Percentiles rank a stretch among this genome's conserved stretches.
Conservation (phyloP, 441 rosid genomes). For the Euphorbia celastroides region DNA sequence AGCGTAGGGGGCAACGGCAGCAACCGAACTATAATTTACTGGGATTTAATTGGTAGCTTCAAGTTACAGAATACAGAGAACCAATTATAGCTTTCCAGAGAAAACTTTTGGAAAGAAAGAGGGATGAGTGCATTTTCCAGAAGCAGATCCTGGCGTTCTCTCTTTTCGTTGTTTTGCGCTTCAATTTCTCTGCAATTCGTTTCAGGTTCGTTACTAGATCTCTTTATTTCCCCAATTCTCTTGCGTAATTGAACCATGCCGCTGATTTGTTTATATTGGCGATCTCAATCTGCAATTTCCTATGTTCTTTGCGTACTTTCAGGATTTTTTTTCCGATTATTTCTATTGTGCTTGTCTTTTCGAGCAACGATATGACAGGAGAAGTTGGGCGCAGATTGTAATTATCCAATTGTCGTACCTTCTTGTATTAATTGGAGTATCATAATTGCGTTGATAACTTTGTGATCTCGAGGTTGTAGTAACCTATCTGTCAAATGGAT, state of each 20-base stretch:
- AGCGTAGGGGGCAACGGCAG: constrained; percentile 4
- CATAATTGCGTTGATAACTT: background rate
- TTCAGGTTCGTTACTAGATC: constrained; percentile 46
- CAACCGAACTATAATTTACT: background rate
- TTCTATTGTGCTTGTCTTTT: background rate
- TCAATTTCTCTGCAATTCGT: constrained; percentile 46
- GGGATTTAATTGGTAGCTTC: background rate
- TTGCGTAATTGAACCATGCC: background rate
- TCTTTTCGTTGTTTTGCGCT: constrained; percentile 38
- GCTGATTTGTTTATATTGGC: background rate
- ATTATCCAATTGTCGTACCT: background rate
- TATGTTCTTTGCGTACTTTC: background rate
- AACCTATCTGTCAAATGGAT: constrained; percentile 1
- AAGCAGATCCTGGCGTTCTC: constrained; percentile 28
- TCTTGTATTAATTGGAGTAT: background rate
- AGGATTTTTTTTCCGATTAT: background rate
- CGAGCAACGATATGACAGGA: background rate
- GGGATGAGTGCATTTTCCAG: constrained; percentile 38
- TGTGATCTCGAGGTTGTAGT: background rate
- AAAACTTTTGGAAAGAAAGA: constrained; percentile 6
- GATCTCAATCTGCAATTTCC: background rate
- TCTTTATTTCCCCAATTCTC: background rate
- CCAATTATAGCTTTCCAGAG: background rate
- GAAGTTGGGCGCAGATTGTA: background rate
- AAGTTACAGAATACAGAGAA: constrained; percentile 7